These are phyloP conservation scores for Schrenkiella parvula DNA, from an alignment of 345 rosid species.

Conservation along the genomic window DNA sequence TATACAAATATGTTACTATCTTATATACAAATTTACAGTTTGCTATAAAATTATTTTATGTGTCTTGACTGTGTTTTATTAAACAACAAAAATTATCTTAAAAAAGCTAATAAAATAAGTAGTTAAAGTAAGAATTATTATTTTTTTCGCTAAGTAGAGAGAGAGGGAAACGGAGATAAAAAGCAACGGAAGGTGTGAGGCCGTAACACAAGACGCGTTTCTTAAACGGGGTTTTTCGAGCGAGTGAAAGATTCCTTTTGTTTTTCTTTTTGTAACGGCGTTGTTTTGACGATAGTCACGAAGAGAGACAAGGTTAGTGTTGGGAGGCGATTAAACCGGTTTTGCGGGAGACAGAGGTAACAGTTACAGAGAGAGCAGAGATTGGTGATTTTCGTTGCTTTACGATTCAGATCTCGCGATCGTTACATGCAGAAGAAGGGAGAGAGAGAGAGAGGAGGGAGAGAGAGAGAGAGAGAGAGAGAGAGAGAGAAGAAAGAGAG, in stretches of 20 bases:
- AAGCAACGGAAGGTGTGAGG: slow-evolving; percentile 9
- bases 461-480: slow-evolving; percentile 5
- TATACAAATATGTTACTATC: too few relatives aligned
- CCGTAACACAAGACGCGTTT: slow-evolving; percentile 5
- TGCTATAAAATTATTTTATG: too few relatives aligned
- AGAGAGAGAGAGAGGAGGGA: not conserved
- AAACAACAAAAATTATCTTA: not conserved
- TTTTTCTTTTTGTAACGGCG: slow-evolving; percentile 5
- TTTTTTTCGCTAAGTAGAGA: not conserved
- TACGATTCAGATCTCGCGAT: slow-evolving; percentile 41
- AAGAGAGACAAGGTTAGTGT: slow-evolving; percentile 9
- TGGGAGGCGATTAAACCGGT: not conserved
- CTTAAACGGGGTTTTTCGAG: not conserved
- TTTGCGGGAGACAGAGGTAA: slow-evolving; percentile 9
- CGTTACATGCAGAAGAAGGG: slow-evolving; percentile 27
- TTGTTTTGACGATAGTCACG: slow-evolving; percentile 31
- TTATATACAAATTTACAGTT: too few relatives aligned
- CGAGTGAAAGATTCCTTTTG: not conserved
- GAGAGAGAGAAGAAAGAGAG: slow-evolving; percentile 1
- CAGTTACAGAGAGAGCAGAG: slow-evolving; percentile 18
- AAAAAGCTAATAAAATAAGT: not conserved
- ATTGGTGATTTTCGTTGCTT: slow-evolving; percentile 33
- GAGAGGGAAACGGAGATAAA: slow-evolving; percentile 15
- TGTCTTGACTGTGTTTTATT: too few relatives aligned
- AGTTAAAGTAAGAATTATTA: not conserved